Base-by-base conservation (phyloP, 1,284 basidiomycete species). In the Xerocomus amazonicus region DNA sequence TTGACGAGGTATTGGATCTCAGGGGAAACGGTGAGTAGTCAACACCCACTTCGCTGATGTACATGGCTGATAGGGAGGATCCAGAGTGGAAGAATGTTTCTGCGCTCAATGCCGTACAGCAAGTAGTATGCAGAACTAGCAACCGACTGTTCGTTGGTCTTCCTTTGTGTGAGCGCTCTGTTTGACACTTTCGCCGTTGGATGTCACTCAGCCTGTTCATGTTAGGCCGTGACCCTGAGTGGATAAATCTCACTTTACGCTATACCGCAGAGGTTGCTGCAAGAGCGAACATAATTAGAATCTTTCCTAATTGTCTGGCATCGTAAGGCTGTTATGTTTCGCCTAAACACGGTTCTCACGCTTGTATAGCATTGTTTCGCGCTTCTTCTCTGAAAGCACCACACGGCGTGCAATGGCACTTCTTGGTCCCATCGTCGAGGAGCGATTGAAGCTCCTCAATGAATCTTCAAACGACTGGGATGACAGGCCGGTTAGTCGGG, bases 141-240 rank as follows among this genome's bases (percentile, higher is more conserved):
- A 73, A 70, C 47, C 61, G 73, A 19, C 49, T 70, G 17, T 72
- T 73, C 45, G 69, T 73, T 37, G 71, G 72, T 4, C 54, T 66
- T 23, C 71, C 71, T 9, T 45, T 71, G 17, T 73, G 72, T 72
- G 48, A 4, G 65, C 17, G 5, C 23, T 14, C n/a, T 37, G 31
- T 23, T 35, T 23, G 19, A 23, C 19, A 1, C 27, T 31, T 45
- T 28, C 9, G 14, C 36, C 28, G 28, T 9, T 29, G 6, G 13
- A 12, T 29, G 28, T 40, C 19, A 16, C 31, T 36, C 16, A 49
- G 4, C 35, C 31, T 27, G 12, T 23, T 28, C 16, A 42, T 42
- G 35, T 17, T 41, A 76, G 75, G 75, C 57, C 63, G 72, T 26
- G 53, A 75, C 47, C 56, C 56, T 9, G 73, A 69, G 10, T 75